phyloP scores from a whole-genome alignment of 2,329 filamentous ascomycete genomes.

The Nakataea oryzae region DNA sequence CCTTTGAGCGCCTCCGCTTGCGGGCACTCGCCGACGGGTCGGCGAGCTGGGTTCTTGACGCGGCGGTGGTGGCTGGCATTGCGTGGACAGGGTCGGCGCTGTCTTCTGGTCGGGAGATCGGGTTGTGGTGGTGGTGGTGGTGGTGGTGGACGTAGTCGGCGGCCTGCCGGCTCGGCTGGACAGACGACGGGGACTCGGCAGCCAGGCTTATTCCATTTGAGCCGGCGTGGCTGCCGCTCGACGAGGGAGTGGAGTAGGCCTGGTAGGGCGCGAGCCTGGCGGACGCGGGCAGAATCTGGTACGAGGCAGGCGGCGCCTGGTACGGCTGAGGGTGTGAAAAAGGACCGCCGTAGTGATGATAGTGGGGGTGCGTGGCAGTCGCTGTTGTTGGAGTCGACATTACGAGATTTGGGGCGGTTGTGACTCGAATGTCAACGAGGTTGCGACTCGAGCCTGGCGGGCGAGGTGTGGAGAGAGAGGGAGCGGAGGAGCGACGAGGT shows the following conservation, averaged over 20 bases:
- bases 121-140: slow-evolving; percentile 17
- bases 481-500: background rate
- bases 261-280: slow-evolving; percentile 9
- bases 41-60: slow-evolving; percentile 11
- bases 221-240: slow-evolving; percentile 12
- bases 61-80: slow-evolving; percentile 25
- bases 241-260: slow-evolving; percentile 17
- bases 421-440: background rate
- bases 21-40: slow-evolving; percentile 21
- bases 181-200: slow-evolving; percentile 8
- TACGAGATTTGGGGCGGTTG: slow-evolving; percentile 13
- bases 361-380: slow-evolving; percentile 60
- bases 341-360: slow-evolving; percentile 56
- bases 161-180: background rate
- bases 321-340: slow-evolving; percentile 39
- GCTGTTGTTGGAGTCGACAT: slow-evolving; percentile 80
- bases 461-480: slow-evolving; percentile 5
- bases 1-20: slow-evolving; percentile 48
- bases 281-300: background rate
- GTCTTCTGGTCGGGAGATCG: slow-evolving; percentile 21
- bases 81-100: slow-evolving; percentile 14
- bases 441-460: slow-evolving; percentile 4
- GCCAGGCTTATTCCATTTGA: slow-evolving; percentile 23
- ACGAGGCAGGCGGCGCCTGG: slow-evolving; percentile 24
- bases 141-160: slow-evolving; percentile 16